Percentiles rank a stretch among this genome's conserved stretches.
phyloP scores from a whole-genome alignment of 176 grass and related monocot genomes.

The Musa schizocarpa region DNA sequence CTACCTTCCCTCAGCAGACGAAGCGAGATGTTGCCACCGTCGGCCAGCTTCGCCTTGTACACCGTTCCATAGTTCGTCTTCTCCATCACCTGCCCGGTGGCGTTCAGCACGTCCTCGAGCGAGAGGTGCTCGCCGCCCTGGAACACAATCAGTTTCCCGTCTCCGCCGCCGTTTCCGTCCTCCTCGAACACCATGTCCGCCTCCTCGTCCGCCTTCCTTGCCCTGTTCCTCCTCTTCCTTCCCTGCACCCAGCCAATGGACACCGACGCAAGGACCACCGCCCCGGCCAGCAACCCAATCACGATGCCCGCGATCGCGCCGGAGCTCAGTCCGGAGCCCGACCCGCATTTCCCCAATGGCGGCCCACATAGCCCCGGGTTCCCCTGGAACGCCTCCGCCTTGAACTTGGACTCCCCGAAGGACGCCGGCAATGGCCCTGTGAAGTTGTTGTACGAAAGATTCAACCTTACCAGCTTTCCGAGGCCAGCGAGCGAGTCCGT shows the following conservation, averaged over 20 bases:
- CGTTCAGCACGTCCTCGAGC: slow-evolving; percentile 85
- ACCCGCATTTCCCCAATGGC: slow-evolving; percentile 41
- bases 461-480: slow-evolving; percentile 36
- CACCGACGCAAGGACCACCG: slow-evolving; percentile 51
- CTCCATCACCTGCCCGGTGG: slow-evolving; percentile 78
- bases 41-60: slow-evolving; percentile 83
- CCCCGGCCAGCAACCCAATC: slow-evolving; percentile 64
- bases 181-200: slow-evolving; percentile 38
- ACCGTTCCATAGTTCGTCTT: slow-evolving; percentile 87
- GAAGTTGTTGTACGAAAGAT: slow-evolving; percentile 80
- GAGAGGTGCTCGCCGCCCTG: slow-evolving; percentile 89
- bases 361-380: slow-evolving; percentile 62
- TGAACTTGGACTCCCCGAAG: slow-evolving; percentile 33
- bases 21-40: slow-evolving; percentile 63
- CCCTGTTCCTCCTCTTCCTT: slow-evolving; percentile 33
- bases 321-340: slow-evolving; percentile 45
- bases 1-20: slow-evolving; percentile 67
- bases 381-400: slow-evolving; percentile 39
- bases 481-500: slow-evolving; percentile 38
- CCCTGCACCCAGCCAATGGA: slow-evolving; percentile 63
- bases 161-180: slow-evolving; percentile 17
- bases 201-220: slow-evolving; percentile 17
- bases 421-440: slow-evolving; percentile 42
- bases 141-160: slow-evolving; percentile 65
- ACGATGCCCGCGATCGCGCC: slow-evolving; percentile 62